These are phyloP conservation scores for Microcyclospora tardicrescens DNA, from an alignment of 2,329 filamentous ascomycete genomes.

Conservation along the genomic window DNA sequence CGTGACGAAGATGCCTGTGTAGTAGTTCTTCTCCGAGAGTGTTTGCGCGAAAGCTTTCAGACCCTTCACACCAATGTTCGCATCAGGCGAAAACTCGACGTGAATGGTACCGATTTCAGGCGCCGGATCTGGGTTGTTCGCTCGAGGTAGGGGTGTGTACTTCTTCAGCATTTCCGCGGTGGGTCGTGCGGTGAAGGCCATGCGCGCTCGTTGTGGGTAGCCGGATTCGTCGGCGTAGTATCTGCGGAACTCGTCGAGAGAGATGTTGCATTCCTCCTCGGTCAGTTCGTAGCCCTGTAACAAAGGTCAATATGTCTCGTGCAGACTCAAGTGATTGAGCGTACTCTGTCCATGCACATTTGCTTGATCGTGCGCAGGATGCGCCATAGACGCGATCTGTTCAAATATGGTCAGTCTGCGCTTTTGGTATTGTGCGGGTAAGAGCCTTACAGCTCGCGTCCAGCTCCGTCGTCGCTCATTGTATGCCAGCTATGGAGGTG, in stretches of 20 bases:
- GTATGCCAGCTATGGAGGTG: too few species aligned
- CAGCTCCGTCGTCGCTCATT: conserved; percentile 14
- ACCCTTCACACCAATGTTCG: conserved; percentile 76
- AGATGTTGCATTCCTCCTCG: conserved; percentile 77
- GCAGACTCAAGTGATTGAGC: conserved; percentile 18
- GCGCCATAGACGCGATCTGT: conserved; percentile 64
- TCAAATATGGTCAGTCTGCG: not conserved
- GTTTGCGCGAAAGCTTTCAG: conserved; percentile 80
- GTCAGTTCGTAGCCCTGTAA: conserved; percentile 79
- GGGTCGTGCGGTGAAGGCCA: conserved; percentile 80
- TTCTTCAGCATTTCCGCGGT: conserved; percentile 73
- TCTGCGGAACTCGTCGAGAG: conserved; percentile 64
- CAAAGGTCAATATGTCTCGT: conserved; percentile 1
- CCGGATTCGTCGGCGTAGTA: conserved; percentile 63
- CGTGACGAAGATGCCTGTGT: conserved; percentile 83
- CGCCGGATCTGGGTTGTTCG: conserved; percentile 25
- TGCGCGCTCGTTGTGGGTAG: conserved; percentile 63
- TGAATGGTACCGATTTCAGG: conserved; percentile 73
- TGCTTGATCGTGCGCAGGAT: conserved; percentile 88
- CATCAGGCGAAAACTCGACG: conserved; percentile 78
- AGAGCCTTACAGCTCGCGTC: conserved; percentile 13
- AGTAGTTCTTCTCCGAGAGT: conserved; percentile 66
- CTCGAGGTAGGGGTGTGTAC: conserved; percentile 59
- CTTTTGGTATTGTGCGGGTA: not conserved
- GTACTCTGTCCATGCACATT: conserved; percentile 83